Evolutionary conservation across 202 grass and related monocot species (phyloP), one percentile per base, ranked within the genome.

Genomic region (Eragrostis tef): DNA sequence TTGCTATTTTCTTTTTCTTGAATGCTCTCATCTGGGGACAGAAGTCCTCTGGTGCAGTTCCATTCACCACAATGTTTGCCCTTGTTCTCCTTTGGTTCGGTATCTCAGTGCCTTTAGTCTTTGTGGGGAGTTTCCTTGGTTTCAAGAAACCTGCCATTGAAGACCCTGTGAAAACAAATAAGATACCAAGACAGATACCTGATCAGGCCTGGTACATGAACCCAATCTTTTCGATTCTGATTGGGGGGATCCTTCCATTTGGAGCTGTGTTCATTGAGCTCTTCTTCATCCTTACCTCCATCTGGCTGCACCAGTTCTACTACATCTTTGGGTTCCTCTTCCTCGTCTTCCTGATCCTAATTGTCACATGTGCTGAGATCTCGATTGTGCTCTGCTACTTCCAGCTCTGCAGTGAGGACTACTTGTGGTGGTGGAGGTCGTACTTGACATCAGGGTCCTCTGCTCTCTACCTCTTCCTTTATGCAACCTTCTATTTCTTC

Each of bases 321-420:
- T 97, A 97, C 86, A 97, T 94, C 69, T 97, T 97, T 60, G 94
- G 94, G 41, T 97, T 97, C 86, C 94, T 97, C 68, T 97, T 97
- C 78, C 89, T 97, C 0, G 94, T 97, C 46, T 97, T 97, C 85
- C 63, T 97, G 59, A 97, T 97, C 61, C 91, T 97, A 16, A 81
- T 97, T 0, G 85, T 97, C 20, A 97, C 94, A 57, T 97, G 91
- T 57, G 91, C 91, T 11, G 94, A 97, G 94, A 97, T 97, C 77
- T 93, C 94, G 5, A 94, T 97, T 59, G 94, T 97, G 57, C 83
- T 97, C 15, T 97, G 94, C 89, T 97, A 97, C 82, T 97, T 97
- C 89, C 91, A 97, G 85, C 82, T 97, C 31, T 97, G 94, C 86
- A 97, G 94, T 6, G 94, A 97, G 87, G 94, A 97, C 24, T 97